phyloP scores from a whole-genome alignment of 352 stramenopile species.

The Globisporangium nunn region DNA sequence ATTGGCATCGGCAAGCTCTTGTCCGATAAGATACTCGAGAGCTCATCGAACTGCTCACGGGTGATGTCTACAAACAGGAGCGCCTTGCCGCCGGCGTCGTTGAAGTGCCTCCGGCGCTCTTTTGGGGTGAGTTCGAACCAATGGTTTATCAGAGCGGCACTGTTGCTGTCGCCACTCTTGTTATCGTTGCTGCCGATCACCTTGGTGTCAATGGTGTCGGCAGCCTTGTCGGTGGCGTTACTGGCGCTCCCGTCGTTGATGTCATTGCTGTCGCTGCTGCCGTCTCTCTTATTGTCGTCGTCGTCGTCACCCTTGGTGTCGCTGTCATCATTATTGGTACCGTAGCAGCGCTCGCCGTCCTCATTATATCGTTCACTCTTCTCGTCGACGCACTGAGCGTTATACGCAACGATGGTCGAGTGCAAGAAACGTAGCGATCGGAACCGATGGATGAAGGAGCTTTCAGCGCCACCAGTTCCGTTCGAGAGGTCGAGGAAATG shows the following conservation, averaged over 20 bases:
- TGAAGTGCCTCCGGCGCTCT: not conserved
- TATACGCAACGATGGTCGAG: not conserved
- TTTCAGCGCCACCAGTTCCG: not conserved
- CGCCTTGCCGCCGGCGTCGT: conserved; percentile 1
- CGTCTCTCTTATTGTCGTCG: not conserved
- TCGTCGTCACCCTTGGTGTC: not conserved
- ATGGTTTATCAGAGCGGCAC: not conserved
- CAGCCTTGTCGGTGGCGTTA: not conserved
- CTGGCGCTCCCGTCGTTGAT: not conserved
- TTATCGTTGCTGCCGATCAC: not conserved
- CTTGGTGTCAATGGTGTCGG: not conserved
- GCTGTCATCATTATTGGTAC: not conserved
- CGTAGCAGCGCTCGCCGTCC: not conserved
- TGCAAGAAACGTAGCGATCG: conserved; percentile 1
- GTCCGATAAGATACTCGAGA: not conserved
- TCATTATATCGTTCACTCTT: not conserved
- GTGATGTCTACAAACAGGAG: conserved; percentile 1
- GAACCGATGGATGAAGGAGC: conserved; percentile 2
- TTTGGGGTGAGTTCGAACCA: not conserved
- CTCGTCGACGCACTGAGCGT: not conserved
- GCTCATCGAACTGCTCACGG: not conserved
- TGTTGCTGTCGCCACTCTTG: not conserved
- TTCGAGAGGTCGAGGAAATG: not conserved
- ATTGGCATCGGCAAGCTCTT: conserved; percentile 1
- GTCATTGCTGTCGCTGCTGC: not conserved